A percentile compares a stretch with the other conserved stretches of the same genome.
Conservation (phyloP, 2,329 filamentous ascomycete genomes). For the Penicillium sp. region DNA sequence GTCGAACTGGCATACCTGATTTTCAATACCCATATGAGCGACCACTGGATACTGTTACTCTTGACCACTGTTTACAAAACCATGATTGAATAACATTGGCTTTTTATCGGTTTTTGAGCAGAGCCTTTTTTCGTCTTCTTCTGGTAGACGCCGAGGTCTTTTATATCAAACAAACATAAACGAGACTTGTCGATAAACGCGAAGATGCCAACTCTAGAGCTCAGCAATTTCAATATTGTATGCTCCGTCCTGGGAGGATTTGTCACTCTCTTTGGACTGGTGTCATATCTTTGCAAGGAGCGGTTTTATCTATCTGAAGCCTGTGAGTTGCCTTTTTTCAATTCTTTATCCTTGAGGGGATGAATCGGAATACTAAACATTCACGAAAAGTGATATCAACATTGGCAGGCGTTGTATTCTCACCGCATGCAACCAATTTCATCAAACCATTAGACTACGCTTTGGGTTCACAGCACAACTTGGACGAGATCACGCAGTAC, state of each 20-base stretch:
- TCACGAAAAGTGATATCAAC: conserved; percentile 69
- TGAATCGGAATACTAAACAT: background rate
- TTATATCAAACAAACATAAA: background rate
- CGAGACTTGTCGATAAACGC: conserved; percentile 3
- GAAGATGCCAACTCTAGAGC: conserved; percentile 58
- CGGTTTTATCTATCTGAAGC: conserved; percentile 89
- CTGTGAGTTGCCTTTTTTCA: conserved; percentile 52
- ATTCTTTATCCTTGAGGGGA: background rate
- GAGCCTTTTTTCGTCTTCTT: background rate
- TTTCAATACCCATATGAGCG: background rate
- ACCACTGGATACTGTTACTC: background rate
- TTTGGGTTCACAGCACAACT: conserved; percentile 49
- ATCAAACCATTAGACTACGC: conserved; percentile 75
- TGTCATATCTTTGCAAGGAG: conserved; percentile 87
- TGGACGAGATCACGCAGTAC: conserved; percentile 72
- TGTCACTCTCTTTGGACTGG: conserved; percentile 82
- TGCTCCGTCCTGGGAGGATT: conserved; percentile 79
- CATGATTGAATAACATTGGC: conserved; percentile 39
- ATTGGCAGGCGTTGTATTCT: conserved; percentile 72
- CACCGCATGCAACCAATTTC: conserved; percentile 71
- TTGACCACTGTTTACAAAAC: conserved; percentile 1
- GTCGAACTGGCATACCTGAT: conserved; percentile 7
- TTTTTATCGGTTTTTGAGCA: conserved; percentile 13
- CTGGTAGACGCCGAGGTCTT: background rate
- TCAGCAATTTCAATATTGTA: conserved; percentile 80